Conservation (phyloP, 176 grass and related monocot genomes). For the Typha latifolia region DNA sequence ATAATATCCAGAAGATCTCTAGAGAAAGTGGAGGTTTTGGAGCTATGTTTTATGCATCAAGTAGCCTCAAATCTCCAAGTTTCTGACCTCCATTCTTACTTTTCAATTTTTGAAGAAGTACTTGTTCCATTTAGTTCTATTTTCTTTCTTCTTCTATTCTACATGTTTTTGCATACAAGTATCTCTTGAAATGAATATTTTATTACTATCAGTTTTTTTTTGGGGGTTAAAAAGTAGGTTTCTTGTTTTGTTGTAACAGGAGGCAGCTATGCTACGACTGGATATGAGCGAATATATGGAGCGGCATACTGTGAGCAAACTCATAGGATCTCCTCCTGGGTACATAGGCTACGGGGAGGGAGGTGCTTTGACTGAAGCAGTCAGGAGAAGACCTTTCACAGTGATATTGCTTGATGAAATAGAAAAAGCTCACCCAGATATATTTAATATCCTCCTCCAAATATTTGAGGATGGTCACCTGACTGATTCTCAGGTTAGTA, state of each 20-base stretch:
- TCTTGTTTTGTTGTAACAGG: constrained; percentile 3
- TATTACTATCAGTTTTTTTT: neutral
- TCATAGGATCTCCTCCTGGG: constrained; percentile 38
- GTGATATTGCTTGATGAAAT: constrained; percentile 42
- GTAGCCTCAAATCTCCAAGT: too few relatives aligned
- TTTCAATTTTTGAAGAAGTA: too few relatives aligned
- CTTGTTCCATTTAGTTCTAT: too few relatives aligned
- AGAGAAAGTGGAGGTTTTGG: too few relatives aligned
- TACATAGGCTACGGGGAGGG: constrained; percentile 29
- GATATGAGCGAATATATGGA: constrained; percentile 39
- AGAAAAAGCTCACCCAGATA: constrained; percentile 24
- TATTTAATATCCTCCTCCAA: constrained; percentile 41
- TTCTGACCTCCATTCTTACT: too few relatives aligned
- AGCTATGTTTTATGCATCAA: too few relatives aligned
- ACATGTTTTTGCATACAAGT: too few relatives aligned
- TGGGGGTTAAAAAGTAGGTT: neutral
- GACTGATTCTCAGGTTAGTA: constrained; percentile 19
- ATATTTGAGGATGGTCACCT: constrained; percentile 31
- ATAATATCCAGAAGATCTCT: too few relatives aligned
- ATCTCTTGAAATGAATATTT: too few relatives aligned
- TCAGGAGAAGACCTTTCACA: constrained; percentile 27
- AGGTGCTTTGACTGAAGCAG: constrained; percentile 31
- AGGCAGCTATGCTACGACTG: constrained; percentile 26
- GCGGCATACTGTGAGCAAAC: constrained; percentile 3
- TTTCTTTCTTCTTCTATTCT: too few relatives aligned